Evolutionary conservation across 1,139 yeast genomes (phyloP), one percentile per base, ranked within the genome.

Genomic region (Ashbya aceris): DNA sequence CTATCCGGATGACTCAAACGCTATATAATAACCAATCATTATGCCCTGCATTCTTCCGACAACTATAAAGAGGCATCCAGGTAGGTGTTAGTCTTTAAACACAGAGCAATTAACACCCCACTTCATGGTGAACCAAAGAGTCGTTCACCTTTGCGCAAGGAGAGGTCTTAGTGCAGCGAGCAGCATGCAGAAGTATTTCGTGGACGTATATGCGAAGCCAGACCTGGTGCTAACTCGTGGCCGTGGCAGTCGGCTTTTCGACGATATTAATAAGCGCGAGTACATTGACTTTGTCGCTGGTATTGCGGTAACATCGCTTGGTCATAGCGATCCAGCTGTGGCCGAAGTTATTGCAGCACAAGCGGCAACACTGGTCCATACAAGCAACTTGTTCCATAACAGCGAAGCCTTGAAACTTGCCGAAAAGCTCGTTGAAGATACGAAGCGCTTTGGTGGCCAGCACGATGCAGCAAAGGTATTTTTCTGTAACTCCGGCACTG

Each of bases 281-380:
- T 91, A 83, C 60, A 73, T 91, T 42, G 98, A 91, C 61, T 89
- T 91, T 64, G 80, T 89, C 2, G 87, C 96, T 1, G 98, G 98
- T 40, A 87, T 91, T 52, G 97, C 98, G 1, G 98, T 91, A 11
- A 89, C 96, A n/a, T 80, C 84, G 1, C 69, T 91, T 49, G 98
- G 98, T 2, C 98, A 91, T 62, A 70, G 87, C 28, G 74, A 91
- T 55, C 77, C 79, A 4, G 80, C 77, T 48, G 72, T 91, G 33
- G 73, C 94, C 4, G 68, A 80, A 45, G 76, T 91, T 47, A 62
- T 87, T 46, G 63, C 67, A 44, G 81, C 82, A 38, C 98, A 91
- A 64, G 76, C 91, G 1, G 62, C 65, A 32, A 78, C 81, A 9
- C 68, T 91, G 50, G 70, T 87, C 45, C 98, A 91, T 59, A 75